Percentiles rank a stretch among this genome's conserved stretches.
Conservation (phyloP, 306 rosid species). For the Glycine tomentella region DNA sequence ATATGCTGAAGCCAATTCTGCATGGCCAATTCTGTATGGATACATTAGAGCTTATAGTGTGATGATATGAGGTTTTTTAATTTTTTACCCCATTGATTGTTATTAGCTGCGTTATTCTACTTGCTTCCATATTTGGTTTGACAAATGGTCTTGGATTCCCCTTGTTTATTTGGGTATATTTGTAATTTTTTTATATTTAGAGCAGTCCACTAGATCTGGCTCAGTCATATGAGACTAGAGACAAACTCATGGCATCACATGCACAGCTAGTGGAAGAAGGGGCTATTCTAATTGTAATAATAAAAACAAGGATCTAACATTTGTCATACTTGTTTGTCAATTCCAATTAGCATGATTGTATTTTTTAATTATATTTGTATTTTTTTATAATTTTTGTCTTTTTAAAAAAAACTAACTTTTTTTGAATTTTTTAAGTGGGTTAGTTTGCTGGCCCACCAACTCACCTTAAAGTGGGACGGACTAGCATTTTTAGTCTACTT, state of each 20-base stretch:
- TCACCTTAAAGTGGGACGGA: too few relatives aligned
- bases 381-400: too few relatives aligned
- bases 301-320: too few relatives aligned
- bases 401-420: too few relatives aligned
- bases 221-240: slow-evolving; percentile 90
- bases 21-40: background rate
- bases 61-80: background rate
- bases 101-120: background rate
- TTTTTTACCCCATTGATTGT: too few relatives aligned
- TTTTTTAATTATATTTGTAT: too few relatives aligned
- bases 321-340: too few relatives aligned
- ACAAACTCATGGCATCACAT: slow-evolving; percentile 78
- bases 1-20: background rate
- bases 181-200: slow-evolving; percentile 56
- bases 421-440: too few relatives aligned
- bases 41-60: background rate
- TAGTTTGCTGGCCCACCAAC: too few relatives aligned
- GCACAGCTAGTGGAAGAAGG: slow-evolving; percentile 87
- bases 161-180: slow-evolving; percentile 42
- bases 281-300: slow-evolving; percentile 80
- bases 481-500: too few relatives aligned
- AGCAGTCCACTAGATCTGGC: slow-evolving; percentile 93
- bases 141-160: background rate
- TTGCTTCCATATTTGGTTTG: too few relatives aligned
- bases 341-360: too few relatives aligned